Evolutionary conservation across 352 stramenopile genomes (phyloP), one percentile per base, ranked within the genome.

Genomic region (Pythium coloratum): DNA sequence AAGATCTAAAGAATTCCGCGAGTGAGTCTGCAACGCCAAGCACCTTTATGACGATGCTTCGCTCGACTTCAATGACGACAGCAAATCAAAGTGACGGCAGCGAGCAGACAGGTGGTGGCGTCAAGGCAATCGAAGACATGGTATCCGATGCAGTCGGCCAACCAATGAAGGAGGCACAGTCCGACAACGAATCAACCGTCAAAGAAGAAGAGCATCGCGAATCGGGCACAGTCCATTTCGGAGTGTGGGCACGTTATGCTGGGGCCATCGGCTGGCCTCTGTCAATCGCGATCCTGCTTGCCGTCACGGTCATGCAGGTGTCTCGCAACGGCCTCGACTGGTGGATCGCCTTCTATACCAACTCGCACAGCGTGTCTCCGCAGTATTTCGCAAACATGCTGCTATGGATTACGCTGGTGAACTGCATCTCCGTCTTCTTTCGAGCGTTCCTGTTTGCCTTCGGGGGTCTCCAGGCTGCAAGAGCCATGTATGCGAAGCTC

Each of bases 371-470:
- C 13, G 80, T 92, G 26, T 72, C 84, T 0, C 76, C 84, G 0
- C 40, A 63, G 6, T 47, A 68, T 8, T 95, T 96, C 66, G 82
- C 78, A 0, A 67, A 76, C 42, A 76, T 86, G 6, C 64, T 95
- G 34, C 32, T 91, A 4, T 80, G 76, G 40, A 91, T 96, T 59
- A 81, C 87, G 7, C 62, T 75, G 6, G 75, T 79, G 10, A 95
- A 96, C 54, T 88, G 84, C 42, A n/a, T 77, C 8, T 71, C 80
- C 0, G 85, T 92, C 10, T 81, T 94, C 40, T 70, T 84, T 24
- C 89, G 90, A 20, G 91, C 90, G 3, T 91, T 97, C 70, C 58
- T 96, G 28, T 97, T 97, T 60, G 89, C 90, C 0, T 89, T 79
- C 20, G 90, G 87, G 7, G 89, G 89, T 2, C 67, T 97, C 14